phyloP scores from a whole-genome alignment of 1,284 basidiomycete species.

The Taiwanofungus camphoratus region DNA sequence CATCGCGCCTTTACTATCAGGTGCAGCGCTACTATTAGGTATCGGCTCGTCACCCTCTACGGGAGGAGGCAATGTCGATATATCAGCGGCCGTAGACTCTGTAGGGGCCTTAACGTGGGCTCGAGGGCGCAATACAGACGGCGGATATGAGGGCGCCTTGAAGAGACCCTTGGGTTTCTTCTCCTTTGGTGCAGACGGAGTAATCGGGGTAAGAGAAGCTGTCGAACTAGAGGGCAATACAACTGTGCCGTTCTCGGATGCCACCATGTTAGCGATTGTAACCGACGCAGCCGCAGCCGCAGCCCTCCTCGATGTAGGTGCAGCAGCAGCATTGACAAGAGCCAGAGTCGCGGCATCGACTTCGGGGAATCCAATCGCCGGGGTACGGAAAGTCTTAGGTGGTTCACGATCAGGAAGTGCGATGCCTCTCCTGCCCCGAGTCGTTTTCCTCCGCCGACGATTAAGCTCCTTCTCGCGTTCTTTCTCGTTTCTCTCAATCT shows the following conservation, averaged over 20 bases:
- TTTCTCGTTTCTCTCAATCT: constrained; percentile 85
- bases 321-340: constrained; percentile 53
- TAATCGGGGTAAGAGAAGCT: constrained; percentile 35
- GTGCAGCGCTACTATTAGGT: constrained; percentile 29
- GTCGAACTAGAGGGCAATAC: constrained; percentile 47
- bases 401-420: constrained; percentile 91
- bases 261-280: constrained; percentile 80
- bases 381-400: constrained; percentile 85
- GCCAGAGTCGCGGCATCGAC: constrained; percentile 65
- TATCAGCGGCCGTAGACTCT: constrained; percentile 60
- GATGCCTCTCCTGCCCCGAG: constrained; percentile 85
- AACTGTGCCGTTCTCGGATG: constrained; percentile 68
- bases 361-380: constrained; percentile 79
- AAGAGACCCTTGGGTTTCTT: constrained; percentile 69
- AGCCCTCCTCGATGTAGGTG: constrained; percentile 68
- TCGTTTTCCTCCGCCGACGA: constrained; percentile 82
- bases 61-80: constrained; percentile 47
- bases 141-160: constrained; percentile 59
- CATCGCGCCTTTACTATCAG: constrained; percentile 40
- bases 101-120: constrained; percentile 54
- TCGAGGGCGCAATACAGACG: constrained; percentile 49
- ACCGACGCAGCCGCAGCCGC: constrained; percentile 80
- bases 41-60: constrained; percentile 52
- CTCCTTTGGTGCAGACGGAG: constrained; percentile 44
- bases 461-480: constrained; percentile 91